Conservation (phyloP, 1,284 basidiomycete species). For the Neonothopanus nambi region DNA sequence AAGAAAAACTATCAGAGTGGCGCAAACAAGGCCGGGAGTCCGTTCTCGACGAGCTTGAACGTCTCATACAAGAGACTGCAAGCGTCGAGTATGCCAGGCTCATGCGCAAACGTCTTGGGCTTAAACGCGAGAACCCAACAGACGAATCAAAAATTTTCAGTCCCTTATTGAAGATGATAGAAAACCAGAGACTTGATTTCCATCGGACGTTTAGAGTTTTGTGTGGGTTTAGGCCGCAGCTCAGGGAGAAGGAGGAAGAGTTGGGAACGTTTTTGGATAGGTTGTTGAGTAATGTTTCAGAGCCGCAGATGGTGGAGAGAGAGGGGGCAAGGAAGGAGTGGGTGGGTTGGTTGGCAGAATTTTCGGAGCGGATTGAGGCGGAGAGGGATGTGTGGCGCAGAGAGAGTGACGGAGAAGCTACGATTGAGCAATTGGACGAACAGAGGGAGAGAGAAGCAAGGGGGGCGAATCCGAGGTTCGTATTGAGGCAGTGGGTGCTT, state of each 20-base stretch:
- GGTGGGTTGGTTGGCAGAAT: constrained; percentile 68
- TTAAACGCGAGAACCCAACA: constrained; percentile 50
- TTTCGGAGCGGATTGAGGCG: constrained; percentile 59
- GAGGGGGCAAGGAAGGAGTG: constrained; percentile 48
- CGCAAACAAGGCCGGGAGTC: constrained; percentile 52
- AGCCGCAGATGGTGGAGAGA: constrained; percentile 42
- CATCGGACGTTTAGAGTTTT: constrained; percentile 79
- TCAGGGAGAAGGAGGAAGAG: constrained; percentile 11
- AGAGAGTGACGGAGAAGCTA: too few relatives aligned
- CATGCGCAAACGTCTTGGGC: constrained; percentile 79
- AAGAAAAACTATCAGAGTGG: constrained; percentile 66
- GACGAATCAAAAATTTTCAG: constrained; percentile 65
- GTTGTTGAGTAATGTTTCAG: constrained; percentile 51
- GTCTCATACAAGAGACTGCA: constrained; percentile 53
- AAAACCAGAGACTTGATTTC: constrained; percentile 77
- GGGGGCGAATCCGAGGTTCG: constrained; percentile 81
- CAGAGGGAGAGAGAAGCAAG: constrained; percentile 47
- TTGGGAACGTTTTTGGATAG: constrained; percentile 44
- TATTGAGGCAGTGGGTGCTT: constrained; percentile 90
- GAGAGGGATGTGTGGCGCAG: constrained; percentile 46
- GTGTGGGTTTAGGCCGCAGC: constrained; percentile 56
- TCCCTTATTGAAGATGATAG: constrained; percentile 71
- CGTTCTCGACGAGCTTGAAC: constrained; percentile 59
- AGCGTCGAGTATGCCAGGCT: constrained; percentile 60
- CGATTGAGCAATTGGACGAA: constrained; percentile 33